These are phyloP conservation scores for Teratosphaeria gauchensis DNA, from an alignment of 2,329 filamentous ascomycete genomes.

Conservation along the genomic window DNA sequence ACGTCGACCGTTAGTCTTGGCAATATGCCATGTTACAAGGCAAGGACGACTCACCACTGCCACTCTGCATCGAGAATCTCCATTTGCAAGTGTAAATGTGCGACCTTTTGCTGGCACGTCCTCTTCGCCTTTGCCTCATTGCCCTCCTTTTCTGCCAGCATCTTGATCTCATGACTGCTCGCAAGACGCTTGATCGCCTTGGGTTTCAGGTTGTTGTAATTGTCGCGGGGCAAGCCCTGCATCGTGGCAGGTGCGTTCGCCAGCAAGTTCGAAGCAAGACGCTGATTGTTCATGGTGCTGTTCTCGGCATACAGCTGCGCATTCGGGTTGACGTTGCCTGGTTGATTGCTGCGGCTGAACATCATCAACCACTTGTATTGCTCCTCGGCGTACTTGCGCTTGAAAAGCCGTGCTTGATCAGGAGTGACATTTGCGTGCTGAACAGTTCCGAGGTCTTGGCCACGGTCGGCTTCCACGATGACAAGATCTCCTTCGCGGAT, in stretches of 20 bases:
- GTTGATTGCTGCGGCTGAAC: slow-evolving; percentile 53
- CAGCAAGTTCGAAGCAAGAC: not conserved
- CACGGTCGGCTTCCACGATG: slow-evolving; percentile 93
- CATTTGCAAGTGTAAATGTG: slow-evolving; percentile 91
- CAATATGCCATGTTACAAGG: not conserved
- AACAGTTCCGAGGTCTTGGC: slow-evolving; percentile 89
- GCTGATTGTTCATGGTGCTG: slow-evolving; percentile 6
- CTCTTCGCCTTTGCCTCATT: slow-evolving; percentile 97
- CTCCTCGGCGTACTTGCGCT: slow-evolving; percentile 85
- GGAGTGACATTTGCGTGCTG: slow-evolving; percentile 80
- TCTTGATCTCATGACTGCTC: slow-evolving; percentile 80
- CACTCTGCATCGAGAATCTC: slow-evolving; percentile 98
- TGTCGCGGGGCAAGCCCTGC: slow-evolving; percentile 21
- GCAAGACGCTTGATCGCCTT: slow-evolving; percentile 95
- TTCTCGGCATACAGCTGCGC: slow-evolving; percentile 22
- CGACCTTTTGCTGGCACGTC: slow-evolving; percentile 92
- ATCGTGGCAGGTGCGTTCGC: slow-evolving; percentile 15
- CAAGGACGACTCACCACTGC: slow-evolving; percentile 69
- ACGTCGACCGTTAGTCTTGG: slow-evolving; percentile 1
- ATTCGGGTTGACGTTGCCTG: slow-evolving; percentile 23
- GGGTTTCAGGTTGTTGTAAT: slow-evolving; percentile 63
- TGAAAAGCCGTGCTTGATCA: slow-evolving; percentile 76
- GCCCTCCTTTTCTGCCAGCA: slow-evolving; percentile 87
- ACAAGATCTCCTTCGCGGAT: slow-evolving; percentile 89
- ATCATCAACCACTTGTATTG: slow-evolving; percentile 99